Percentiles rank a stretch among this genome's conserved stretches.
Evolutionary conservation across 2,329 filamentous ascomycete genomes (phyloP).

Genomic region (Aureobasidium subglaciale): DNA sequence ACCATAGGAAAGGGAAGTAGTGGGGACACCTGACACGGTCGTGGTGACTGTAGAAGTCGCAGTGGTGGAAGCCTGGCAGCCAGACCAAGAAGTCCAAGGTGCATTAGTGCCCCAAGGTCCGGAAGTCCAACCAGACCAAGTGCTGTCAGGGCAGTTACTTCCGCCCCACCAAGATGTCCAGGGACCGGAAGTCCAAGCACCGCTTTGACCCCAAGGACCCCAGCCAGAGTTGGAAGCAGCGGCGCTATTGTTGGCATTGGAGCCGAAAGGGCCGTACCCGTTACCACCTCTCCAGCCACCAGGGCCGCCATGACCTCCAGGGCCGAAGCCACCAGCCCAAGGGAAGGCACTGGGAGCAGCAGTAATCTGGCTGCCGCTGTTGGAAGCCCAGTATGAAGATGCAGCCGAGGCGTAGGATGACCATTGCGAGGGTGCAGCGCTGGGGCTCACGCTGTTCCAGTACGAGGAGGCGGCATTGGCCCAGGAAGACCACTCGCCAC

Average conservation of each 20-base stretch:
- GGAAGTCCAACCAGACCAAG: conserved; percentile 30
- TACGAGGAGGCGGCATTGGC: conserved; percentile 23
- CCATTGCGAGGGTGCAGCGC: conserved; percentile 11
- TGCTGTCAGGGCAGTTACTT: conserved; percentile 26
- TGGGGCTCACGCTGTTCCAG: conserved; percentile 13
- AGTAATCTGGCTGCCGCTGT: neutral
- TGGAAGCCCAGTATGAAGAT: conserved; percentile 13
- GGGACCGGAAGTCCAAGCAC: conserved; percentile 27
- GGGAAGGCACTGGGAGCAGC: conserved; percentile 11
- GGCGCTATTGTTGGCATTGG: conserved; percentile 11
- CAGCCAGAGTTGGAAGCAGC: conserved; percentile 23
- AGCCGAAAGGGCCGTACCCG: conserved; percentile 20
- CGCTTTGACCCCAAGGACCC: conserved; percentile 26
- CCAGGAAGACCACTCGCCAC: conserved; percentile 24
- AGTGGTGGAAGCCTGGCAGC: conserved; percentile 28
- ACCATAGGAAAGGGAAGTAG: conserved; percentile 24
- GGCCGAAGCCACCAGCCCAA: conserved; percentile 12
- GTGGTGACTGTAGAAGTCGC: conserved; percentile 25
- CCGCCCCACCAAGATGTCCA: conserved; percentile 33
- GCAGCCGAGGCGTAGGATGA: conserved; percentile 13
- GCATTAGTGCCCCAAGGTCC: conserved; percentile 26
- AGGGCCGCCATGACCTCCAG: conserved; percentile 15
- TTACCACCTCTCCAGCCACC: conserved; percentile 18
- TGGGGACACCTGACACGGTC: conserved; percentile 21
- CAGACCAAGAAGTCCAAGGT: conserved; percentile 31